Evolutionary conservation across 139 green algal species (phyloP).

Genomic region (Raphidocelis subcapitata): DNA sequence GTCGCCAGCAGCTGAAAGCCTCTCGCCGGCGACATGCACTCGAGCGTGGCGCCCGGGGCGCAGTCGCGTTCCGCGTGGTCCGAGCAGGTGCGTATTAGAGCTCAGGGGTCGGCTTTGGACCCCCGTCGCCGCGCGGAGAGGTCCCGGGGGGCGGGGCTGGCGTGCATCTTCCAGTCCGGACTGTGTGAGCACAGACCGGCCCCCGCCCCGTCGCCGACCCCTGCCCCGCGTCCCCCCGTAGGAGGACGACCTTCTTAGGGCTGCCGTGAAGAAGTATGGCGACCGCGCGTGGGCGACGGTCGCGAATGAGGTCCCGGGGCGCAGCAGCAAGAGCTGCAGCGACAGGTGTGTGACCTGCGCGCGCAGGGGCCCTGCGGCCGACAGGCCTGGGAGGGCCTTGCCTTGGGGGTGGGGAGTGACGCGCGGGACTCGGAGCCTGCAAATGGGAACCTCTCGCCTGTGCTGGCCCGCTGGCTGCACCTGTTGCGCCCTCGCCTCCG

Average conservation of each 20-base stretch:
- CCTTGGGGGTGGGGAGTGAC: no score
- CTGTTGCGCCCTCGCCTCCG: no score
- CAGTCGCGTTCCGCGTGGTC: slow-evolving; percentile 27
- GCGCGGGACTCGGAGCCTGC: no score
- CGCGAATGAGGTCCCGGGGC: slow-evolving; percentile 19
- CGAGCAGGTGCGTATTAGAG: slow-evolving; percentile 15
- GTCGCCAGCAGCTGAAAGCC: no score
- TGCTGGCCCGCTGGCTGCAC: no score
- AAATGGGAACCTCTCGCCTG: no score
- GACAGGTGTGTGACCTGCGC: slow-evolving; percentile 24
- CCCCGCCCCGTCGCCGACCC: background rate
- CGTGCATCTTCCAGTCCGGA: no score
- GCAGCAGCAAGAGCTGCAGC: slow-evolving; percentile 34
- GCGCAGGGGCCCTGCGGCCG: no score
- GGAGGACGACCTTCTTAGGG: slow-evolving; percentile 27
- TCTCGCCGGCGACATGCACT: no score
- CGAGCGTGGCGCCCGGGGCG: no score
- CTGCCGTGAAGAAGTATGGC: slow-evolving; percentile 22
- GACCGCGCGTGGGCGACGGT: slow-evolving; percentile 27
- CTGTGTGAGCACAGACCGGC: background rate
- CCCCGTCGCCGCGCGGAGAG: background rate
- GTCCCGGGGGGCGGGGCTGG: background rate
- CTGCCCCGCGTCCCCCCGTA: background rate
- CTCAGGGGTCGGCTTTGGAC: background rate
- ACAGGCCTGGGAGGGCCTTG: no score